A percentile compares a stretch with the other conserved stretches of the same genome.
phyloP scores from a whole-genome alignment of 768 basidiomycete genomes.

The Sarcomyxa edulis region DNA sequence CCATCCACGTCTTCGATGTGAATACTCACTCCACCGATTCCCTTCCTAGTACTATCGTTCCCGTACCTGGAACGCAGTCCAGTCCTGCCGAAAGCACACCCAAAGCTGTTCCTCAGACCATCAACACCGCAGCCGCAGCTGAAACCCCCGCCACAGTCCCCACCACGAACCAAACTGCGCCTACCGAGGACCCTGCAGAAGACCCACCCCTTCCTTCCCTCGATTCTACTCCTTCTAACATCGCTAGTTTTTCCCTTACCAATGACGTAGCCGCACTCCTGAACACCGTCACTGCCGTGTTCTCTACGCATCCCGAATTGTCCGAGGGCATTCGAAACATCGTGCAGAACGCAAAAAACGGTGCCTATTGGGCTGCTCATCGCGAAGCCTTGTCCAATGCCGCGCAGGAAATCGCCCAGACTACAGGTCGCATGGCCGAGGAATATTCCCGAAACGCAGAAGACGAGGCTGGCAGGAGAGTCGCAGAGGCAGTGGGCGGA shows the following conservation, averaged over 20 bases:
- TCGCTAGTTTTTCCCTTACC: constrained; percentile 40
- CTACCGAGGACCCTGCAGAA: constrained; percentile 1
- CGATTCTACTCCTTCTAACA: constrained; percentile 21
- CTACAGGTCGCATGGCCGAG: constrained; percentile 34
- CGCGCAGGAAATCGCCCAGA: constrained; percentile 45
- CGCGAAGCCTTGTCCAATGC: constrained; percentile 54
- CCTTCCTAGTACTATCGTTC: constrained; percentile 6
- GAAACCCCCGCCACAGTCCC: too few relatives aligned
- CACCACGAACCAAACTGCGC: not conserved
- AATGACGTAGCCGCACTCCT: constrained; percentile 63
- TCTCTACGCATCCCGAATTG: constrained; percentile 67
- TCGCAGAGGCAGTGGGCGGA: constrained; percentile 57
- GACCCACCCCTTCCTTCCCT: constrained; percentile 45
- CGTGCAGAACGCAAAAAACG: constrained; percentile 52
- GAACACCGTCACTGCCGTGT: constrained; percentile 44
- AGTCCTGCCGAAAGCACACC: constrained; percentile 31
- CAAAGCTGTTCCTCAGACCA: constrained; percentile 16
- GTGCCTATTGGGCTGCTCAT: constrained; percentile 66
- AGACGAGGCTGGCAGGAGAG: constrained; percentile 57
- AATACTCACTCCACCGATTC: constrained; percentile 9
- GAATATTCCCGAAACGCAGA: constrained; percentile 47
- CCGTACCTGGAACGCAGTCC: not conserved
- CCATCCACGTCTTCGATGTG: constrained; percentile 55
- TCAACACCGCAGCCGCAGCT: constrained; percentile 4
- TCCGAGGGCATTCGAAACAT: constrained; percentile 64